Base-by-base conservation (phyloP, 2,329 filamentous ascomycete genomes). In the Drechslerella dactyloides region DNA sequence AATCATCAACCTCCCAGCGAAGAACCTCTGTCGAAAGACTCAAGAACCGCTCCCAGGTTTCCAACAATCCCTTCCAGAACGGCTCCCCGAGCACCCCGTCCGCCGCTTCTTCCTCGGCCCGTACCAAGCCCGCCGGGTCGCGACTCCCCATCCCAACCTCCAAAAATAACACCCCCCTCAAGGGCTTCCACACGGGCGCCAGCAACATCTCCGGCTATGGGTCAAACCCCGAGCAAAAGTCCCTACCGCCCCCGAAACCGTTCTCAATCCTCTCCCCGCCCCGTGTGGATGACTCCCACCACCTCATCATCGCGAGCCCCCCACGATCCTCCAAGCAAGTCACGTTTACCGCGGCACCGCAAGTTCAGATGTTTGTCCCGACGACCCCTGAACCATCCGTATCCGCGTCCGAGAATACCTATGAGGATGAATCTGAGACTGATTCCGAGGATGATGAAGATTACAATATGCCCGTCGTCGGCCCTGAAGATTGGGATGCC, bases 51-150 rank as follows among this genome's bases (percentile, higher is more conserved):
- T 96, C 93, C 62, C 90, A 94, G 72, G 94, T 99, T 77, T 96
- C 93, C 84, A 97, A 96, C 82, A 97, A 93, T 85, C 97, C 97
- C 84, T 91, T 96, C 79, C 92, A 91, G 90, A 96, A 82, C 97
- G 97, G 83, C 91, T 97, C 79, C 91, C 93, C 27, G 85, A 89
- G 63, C 86, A 87, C 75, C 81, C 90, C 68, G 6, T 21, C 19
- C 2, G 24, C 15, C 17, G 21, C 50, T 30, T 2, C 50, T 19
- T 50, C 58, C 40, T 70, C 66, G 7, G 40, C 51, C 84, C 90
- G 69, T 85, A 96, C 73, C 91, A 97, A 81, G 87, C 92, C 74
- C 91, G 93, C 40, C 84, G 96, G 75, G 87, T 90, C 78, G 89
- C 88, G 68, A 50, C 68, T 72, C n/a, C 68, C 68, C 42, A 52